Evolutionary conservation across 2,329 filamentous ascomycete genomes (phyloP), one percentile per base, ranked within the genome.

Genomic region (Penicillium corylophilum): DNA sequence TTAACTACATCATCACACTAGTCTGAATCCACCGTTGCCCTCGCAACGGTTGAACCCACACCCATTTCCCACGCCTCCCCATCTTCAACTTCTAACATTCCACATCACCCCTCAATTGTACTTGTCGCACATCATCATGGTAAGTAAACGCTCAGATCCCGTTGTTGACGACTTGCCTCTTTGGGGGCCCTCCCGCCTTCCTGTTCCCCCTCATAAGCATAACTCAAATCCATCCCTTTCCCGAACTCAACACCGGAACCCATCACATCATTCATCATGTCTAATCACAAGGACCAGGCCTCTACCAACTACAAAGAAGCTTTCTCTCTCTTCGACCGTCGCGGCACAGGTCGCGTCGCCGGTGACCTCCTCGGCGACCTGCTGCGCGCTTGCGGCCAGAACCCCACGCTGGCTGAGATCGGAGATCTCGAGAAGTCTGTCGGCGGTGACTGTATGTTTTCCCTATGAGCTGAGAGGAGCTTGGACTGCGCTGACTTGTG

Each of bases 271-370:
- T 48, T 6, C 54, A 56, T 51, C 41, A 59, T 60, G 54, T 48
- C 51, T 57, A 68, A 62, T 52, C 69, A 62, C 44, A 44, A 65
- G 56, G 66, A 70, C 33, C 82, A 86, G 83, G 82, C 83, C 71
- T 84, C 84, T 56, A 97, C 93, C 79, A 97, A 99, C 87, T 99
- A 97, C 90, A 97, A 97, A 82, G 94, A 99, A 87, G 94, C 94
- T 65, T 99, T 99, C 78, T 92, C 92, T 68, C 89, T 99, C 74
- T 99, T 97, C 82, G 94, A 99, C 83, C 97, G 96, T 86, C 93
- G 94, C 75, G 94, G 94, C 71, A 95, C 90, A 72, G 92, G 93
- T 71, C 92, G 92, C 66, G 94, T 97, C 64, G 77, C 88, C 36
- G 81, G 92, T 73, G 88, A 93, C 62, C 88, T 87, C 60, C 84